Conservation (phyloP, 1,284 basidiomycete genomes). For the Fomitiporia mediterranea region DNA sequence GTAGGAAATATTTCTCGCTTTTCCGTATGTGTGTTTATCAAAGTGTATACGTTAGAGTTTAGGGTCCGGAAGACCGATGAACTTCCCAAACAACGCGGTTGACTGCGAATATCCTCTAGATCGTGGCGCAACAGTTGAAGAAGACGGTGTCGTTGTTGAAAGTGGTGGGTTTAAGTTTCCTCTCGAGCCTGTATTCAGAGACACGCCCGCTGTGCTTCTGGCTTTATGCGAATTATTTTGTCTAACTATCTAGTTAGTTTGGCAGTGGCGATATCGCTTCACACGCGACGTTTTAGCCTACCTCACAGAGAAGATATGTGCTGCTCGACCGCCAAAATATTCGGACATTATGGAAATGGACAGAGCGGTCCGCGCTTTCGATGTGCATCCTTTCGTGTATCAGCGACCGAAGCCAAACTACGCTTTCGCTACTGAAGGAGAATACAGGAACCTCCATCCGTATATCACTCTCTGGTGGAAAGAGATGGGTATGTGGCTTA, state of each 20-base stretch:
- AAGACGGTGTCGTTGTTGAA: slow-evolving; percentile 6
- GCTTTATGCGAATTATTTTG: not conserved
- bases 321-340: slow-evolving; percentile 20
- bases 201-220: not conserved
- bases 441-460: not conserved
- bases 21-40: no score
- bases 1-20: not conserved
- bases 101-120: slow-evolving; percentile 16
- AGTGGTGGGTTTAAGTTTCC: slow-evolving; percentile 4
- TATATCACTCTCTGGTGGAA: not conserved
- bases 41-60: not conserved
- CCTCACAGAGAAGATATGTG: slow-evolving; percentile 19
- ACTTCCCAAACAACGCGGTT: slow-evolving; percentile 1
- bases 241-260: not conserved
- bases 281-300: slow-evolving; percentile 14
- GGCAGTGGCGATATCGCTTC: slow-evolving; percentile 20
- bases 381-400: slow-evolving; percentile 5
- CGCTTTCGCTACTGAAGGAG: not conserved
- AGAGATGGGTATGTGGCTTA: not conserved
- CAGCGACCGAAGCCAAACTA: not conserved
- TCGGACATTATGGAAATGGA: slow-evolving; percentile 22
- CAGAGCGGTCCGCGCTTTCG: slow-evolving; percentile 17
- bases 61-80: slow-evolving; percentile 8
- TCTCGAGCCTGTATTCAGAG: not conserved
- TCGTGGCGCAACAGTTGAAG: slow-evolving; percentile 3